A percentile compares a stretch with the other conserved stretches of the same genome.
phyloP scores from a whole-genome alignment of 352 stramenopile genomes.

The Thraustochytrium striatum region DNA sequence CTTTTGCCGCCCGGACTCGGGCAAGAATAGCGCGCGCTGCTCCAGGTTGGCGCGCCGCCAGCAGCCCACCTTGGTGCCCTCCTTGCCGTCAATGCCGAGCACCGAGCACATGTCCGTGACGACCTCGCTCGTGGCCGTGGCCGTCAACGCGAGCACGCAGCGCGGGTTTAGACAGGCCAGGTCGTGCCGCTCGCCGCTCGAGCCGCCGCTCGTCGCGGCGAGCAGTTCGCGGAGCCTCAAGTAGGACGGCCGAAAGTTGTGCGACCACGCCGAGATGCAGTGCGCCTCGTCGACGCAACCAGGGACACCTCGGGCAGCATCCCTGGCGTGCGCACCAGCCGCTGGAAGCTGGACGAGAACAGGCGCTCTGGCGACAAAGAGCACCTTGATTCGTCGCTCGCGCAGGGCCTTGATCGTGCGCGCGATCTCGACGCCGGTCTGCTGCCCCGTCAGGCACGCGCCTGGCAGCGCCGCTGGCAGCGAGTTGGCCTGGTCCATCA shows the following conservation, averaged over 20 bases:
- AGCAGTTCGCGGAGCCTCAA: constrained; percentile 56
- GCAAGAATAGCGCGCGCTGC: constrained; percentile 51
- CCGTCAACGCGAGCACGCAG: constrained; percentile 81
- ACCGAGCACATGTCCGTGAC: constrained; percentile 68
- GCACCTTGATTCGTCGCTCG: constrained; percentile 55
- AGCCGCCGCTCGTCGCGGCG: background rate
- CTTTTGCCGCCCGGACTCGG: constrained; percentile 64
- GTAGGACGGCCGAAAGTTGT: constrained; percentile 83
- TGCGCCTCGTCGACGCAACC: constrained; percentile 90
- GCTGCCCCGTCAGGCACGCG: constrained; percentile 52
- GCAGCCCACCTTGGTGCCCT: constrained; percentile 51
- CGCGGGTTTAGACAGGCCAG: background rate
- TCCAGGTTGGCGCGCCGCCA: constrained; percentile 69
- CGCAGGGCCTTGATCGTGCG: constrained; percentile 34
- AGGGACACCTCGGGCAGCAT: constrained; percentile 59
- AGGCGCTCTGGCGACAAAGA: constrained; percentile 85
- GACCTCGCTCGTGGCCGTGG: constrained; percentile 75
- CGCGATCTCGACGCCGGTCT: constrained; percentile 41
- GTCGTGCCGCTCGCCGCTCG: background rate
- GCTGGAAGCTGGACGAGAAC: constrained; percentile 70
- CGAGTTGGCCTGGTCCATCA: constrained; percentile 82
- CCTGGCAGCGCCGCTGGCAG: constrained; percentile 63
- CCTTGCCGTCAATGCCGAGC: constrained; percentile 53
- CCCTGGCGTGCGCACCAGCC: constrained; percentile 52
- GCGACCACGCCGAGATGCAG: constrained; percentile 88